These are phyloP conservation scores for Cercophora sp. DNA, from an alignment of 495 filamentous ascomycete genomes.

Conservation along the genomic window DNA sequence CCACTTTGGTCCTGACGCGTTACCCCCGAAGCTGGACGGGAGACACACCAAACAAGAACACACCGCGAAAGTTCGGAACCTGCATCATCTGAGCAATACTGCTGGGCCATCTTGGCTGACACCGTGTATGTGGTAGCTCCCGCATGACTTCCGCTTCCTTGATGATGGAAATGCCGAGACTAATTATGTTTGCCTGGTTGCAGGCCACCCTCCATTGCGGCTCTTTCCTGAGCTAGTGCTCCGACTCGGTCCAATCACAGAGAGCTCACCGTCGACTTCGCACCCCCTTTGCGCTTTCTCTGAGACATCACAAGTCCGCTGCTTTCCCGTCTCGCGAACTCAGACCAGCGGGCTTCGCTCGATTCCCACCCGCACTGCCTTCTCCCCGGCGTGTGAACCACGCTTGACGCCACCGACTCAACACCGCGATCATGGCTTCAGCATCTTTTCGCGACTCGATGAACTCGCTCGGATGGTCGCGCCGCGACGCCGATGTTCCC, in stretches of 20 bases:
- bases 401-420: no score
- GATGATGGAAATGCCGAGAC: conserved; percentile 9
- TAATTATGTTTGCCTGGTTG: conserved; percentile 7
- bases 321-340: conserved; percentile 11
- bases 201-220: conserved; percentile 9
- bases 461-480: conserved; percentile 92
- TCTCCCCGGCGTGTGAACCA: no score
- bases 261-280: conserved; percentile 11
- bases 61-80: neutral
- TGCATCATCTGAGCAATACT: conserved; percentile 17
- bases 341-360: no score
- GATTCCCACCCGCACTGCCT: no score
- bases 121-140: neutral
- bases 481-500: conserved; percentile 75
- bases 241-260: conserved; percentile 10
- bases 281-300: neutral
- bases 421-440: conserved; percentile 65
- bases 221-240: no score
- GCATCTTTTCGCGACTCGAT: conserved; percentile 87
- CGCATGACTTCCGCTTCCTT: conserved; percentile 13
- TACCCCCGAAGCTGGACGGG: neutral
- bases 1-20: neutral
- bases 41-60: no score
- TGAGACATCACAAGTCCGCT: conserved; percentile 18
- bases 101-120: conserved; percentile 1